Evolutionary conservation across 2,329 filamentous ascomycete species (phyloP).

Genomic region (Beauveria bassiana): DNA sequence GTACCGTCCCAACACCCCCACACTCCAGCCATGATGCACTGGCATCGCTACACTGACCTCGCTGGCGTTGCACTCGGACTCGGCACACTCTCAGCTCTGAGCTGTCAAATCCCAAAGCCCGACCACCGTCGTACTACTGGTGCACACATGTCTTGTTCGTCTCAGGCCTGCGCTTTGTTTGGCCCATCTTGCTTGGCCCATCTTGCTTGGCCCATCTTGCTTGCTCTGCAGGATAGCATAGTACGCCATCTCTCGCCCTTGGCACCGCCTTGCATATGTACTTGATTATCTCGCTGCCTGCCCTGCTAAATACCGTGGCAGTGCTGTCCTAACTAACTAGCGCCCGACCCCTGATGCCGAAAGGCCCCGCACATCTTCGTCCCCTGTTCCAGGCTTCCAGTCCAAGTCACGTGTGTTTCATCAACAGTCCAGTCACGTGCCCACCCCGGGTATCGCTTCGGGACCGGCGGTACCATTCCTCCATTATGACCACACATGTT

Average conservation of each 20-base stretch:
- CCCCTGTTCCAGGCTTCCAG: background rate
- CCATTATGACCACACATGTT: background rate
- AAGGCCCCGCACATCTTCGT: no score
- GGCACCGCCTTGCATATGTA: background rate
- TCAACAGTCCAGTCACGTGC: background rate
- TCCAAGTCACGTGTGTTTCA: background rate
- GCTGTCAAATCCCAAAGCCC: no score
- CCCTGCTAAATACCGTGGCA: background rate
- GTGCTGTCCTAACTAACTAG: background rate
- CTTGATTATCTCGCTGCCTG: background rate
- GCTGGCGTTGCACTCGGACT: no score
- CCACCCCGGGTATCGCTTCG: background rate
- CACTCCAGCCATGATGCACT: background rate
- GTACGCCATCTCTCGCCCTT: background rate
- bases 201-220: background rate
- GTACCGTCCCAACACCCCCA: background rate
- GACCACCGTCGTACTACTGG: background rate
- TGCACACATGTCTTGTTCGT: background rate
- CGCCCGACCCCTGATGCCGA: background rate
- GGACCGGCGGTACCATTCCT: background rate
- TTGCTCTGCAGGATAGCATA: background rate
- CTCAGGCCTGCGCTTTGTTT: background rate
- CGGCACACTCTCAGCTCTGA: no score
- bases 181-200: no score
- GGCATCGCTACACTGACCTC: background rate